These are phyloP conservation scores for Pythium volutum DNA, from an alignment of 352 stramenopile species.

Conservation along the genomic window DNA sequence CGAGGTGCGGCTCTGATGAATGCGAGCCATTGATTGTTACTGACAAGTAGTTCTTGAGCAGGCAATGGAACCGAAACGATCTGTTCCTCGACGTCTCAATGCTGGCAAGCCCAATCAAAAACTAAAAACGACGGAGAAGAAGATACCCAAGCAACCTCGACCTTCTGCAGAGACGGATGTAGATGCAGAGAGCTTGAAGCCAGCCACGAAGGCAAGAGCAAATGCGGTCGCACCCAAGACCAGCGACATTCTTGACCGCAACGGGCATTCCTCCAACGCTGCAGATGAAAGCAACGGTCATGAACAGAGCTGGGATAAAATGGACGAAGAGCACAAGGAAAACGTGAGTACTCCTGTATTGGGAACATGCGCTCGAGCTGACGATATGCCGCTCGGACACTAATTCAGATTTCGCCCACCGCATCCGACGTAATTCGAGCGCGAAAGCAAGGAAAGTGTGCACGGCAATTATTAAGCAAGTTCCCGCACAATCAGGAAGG, in stretches of 20 bases:
- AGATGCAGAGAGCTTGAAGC: neutral
- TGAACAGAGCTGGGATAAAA: neutral
- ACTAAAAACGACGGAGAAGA: neutral
- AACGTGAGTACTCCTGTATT: neutral
- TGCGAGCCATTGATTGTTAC: neutral
- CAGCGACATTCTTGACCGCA: neutral
- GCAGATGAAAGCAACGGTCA: neutral
- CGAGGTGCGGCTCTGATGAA: neutral
- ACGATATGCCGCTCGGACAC: neutral
- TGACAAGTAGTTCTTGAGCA: neutral
- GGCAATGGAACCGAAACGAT: neutral
- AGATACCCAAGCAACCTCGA: neutral
- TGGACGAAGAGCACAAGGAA: neutral
- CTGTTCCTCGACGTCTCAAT: neutral
- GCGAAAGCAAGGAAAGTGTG: no score
- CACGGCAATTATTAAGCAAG: neutral
- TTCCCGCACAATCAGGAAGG: neutral
- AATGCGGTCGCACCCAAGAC: neutral
- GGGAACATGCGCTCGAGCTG: neutral
- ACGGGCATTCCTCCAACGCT: neutral
- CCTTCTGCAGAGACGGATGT: neutral
- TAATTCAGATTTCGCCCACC: neutral
- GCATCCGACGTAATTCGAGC: no score
- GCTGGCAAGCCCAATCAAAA: neutral
- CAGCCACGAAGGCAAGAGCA: neutral